Conservation (phyloP, 371 early-diverging fungal species). For the Mortierella sp. region DNA sequence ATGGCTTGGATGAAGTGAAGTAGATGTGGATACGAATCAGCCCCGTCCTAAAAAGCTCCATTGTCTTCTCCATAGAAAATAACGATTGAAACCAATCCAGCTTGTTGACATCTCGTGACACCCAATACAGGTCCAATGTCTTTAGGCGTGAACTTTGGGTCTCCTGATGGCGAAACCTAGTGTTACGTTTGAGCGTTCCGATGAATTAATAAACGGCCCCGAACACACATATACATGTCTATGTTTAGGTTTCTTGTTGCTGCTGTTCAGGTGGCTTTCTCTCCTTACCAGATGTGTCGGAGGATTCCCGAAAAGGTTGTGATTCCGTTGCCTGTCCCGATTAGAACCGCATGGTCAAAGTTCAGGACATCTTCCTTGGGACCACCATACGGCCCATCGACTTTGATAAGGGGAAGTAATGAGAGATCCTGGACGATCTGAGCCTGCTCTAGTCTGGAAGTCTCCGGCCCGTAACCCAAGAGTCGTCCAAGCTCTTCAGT, state of each 20-base stretch:
- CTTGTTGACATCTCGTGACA: slow-evolving; percentile 45
- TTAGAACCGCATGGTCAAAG: slow-evolving; percentile 80
- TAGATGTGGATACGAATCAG: slow-evolving; percentile 55
- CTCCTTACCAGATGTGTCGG: slow-evolving; percentile 72
- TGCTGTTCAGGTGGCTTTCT: neutral
- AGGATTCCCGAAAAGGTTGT: slow-evolving; percentile 84
- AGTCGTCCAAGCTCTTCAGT: slow-evolving; percentile 71
- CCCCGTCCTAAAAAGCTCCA: slow-evolving; percentile 53
- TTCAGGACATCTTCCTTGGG: slow-evolving; percentile 87
- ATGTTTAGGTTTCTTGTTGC: slow-evolving; percentile 49
- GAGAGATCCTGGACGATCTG: slow-evolving; percentile 28
- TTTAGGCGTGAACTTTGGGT: slow-evolving; percentile 49
- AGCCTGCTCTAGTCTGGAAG: slow-evolving; percentile 30
- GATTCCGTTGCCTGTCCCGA: slow-evolving; percentile 88
- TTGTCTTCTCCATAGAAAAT: slow-evolving; percentile 53
- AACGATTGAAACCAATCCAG: slow-evolving; percentile 53
- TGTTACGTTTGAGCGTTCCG: slow-evolving; percentile 57
- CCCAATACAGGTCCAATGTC: slow-evolving; percentile 51
- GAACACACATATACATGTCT: slow-evolving; percentile 30
- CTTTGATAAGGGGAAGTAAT: slow-evolving; percentile 66
- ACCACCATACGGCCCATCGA: slow-evolving; percentile 91
- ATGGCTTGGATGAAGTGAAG: slow-evolving; percentile 26
- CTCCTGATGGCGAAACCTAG: slow-evolving; percentile 55
- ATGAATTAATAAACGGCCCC: slow-evolving; percentile 39
- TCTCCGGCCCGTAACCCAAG: slow-evolving; percentile 45